Conservation (phyloP, 805 yeast genomes). For the Candida yuanshanica region DNA sequence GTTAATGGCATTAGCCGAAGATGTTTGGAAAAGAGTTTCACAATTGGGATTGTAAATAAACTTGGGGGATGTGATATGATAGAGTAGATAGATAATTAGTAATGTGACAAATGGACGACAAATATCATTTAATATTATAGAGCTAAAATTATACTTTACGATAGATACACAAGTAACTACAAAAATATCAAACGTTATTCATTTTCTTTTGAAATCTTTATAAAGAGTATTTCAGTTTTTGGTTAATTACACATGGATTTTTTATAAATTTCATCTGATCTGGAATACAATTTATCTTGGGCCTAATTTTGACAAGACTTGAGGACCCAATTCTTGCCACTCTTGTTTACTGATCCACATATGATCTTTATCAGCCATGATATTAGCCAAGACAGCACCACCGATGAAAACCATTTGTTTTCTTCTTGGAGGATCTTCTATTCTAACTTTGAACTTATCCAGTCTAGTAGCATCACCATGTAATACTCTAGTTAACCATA, state of each 20-base stretch:
- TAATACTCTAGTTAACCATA: slow-evolving; percentile 87
- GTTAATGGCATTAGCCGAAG: slow-evolving; percentile 43
- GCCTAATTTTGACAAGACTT: slow-evolving; percentile 81
- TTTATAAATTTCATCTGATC: no score
- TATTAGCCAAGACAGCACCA: slow-evolving; percentile 95
- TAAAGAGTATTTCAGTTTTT: no score
- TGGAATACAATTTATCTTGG: slow-evolving; percentile 83
- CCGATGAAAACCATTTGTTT: slow-evolving; percentile 98
- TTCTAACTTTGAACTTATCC: slow-evolving; percentile 88
- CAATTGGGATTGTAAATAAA: slow-evolving; percentile 6
- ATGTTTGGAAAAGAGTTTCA: slow-evolving; percentile 50
- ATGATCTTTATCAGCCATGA: slow-evolving; percentile 97
- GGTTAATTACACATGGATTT: no score
- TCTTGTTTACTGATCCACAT: slow-evolving; percentile 96
- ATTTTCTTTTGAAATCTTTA: no score
- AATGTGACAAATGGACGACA: no score
- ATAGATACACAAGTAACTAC: no score
- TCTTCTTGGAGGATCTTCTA: slow-evolving; percentile 98
- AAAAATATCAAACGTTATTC: no score
- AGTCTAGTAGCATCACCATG: slow-evolving; percentile 82
- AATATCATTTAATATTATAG: no score
- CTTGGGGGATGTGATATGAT: no score
- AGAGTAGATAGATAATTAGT: no score
- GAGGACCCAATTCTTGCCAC: slow-evolving; percentile 96
- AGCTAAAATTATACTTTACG: no score